Evolutionary conservation across 2,329 filamentous ascomycete species (phyloP), one percentile per base, ranked within the genome.

Genomic region (Chaetomium sp.): DNA sequence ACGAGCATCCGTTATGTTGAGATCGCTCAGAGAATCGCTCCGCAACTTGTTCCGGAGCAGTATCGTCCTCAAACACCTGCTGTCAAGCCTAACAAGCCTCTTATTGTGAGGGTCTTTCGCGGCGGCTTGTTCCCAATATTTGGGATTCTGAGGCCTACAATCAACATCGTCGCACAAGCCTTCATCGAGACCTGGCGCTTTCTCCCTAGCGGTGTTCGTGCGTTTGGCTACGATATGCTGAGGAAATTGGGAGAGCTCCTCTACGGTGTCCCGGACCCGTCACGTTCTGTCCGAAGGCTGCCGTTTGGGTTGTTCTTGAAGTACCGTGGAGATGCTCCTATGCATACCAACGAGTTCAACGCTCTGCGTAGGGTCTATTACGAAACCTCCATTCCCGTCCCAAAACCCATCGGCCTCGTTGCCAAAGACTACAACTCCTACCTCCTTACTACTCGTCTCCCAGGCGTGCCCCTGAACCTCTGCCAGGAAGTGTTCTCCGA

Each of bases 231-330:
- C 52, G 40, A 57, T 11, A 36, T 45, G 8, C 41, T 69, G 14
- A 49, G 33, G 19, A 57, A 53, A 47, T 45, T 66, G 34, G 67
- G 64, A 14, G 27, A 7, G 5, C 19, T 40, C 8, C 11, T 65
- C 3, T 67, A 68, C 45, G 64, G 64, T 10, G 40, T 49, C 19
- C 52, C 52, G 2, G 19, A 49, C 43, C 19, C 46, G 7, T 45
- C 12, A 5, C 61, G 14, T 9, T 32, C n/a, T 6, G 54, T 66
- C 8, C 63, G 65, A 44, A 60, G 62, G 40, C 51, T 71, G 12
- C 68, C 67, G 2, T 69, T 70, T 52, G 66, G 67, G 6, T 63
- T 71, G 0, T 70, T 66, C 49, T 50, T 71, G 12, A 71, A 71
- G 49, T 53, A 56, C 38, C 12, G 54, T 2, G 10, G 43, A 14